Base-by-base conservation (phyloP, 2,329 filamentous ascomycete species). In the Herpotrichia juniperi region DNA sequence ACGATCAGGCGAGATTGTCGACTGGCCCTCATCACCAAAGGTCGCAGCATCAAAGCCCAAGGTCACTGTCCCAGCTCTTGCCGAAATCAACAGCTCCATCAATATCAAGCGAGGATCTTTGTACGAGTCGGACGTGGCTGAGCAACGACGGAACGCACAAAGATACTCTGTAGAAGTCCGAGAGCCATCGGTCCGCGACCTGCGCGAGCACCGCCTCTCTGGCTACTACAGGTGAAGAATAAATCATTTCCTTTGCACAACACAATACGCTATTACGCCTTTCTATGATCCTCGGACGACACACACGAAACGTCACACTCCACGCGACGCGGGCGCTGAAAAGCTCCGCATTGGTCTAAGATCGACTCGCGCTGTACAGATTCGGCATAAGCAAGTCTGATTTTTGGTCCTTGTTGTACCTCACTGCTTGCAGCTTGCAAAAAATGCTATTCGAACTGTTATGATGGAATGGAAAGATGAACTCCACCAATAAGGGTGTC, bases 121-220 rank as follows among this genome's bases (percentile, higher is more conserved):
- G 42, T 76, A 76, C 63, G 73, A 72, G 50, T 64, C 73, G 50
- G 75, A 77, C 50, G 42, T 74, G 21, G 68, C 60, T 12, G 62
- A 62, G 51, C 69, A 71, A 42, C 71, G 68, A 50, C 66, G 68
- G 28, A 70, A 70, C 54, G 66, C 68, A 42, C 65, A 69, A 51
- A 61, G 63, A 49, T 77, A 77, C 68, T 63, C 64, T 31, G 72
- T 76, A 47, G 74, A 77, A 54, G 69, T 76, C 55, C 72, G 75
- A 30, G 71, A 76, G 59, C 74, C 75, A n/a, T 66, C 69, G 16
- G 44, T 49, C 32, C 66, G 69, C 44, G 69, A 74, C 56, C 37
- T 70, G 43, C 71, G 69, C 58, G 68, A 73, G 55, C 66, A 72
- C 60, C 68, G 71, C 19, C 65, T 64, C 34, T 73, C 71, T 43